These are phyloP conservation scores for Auricularia sp. DNA, from an alignment of 768 basidiomycete species.

Conservation along the genomic window DNA sequence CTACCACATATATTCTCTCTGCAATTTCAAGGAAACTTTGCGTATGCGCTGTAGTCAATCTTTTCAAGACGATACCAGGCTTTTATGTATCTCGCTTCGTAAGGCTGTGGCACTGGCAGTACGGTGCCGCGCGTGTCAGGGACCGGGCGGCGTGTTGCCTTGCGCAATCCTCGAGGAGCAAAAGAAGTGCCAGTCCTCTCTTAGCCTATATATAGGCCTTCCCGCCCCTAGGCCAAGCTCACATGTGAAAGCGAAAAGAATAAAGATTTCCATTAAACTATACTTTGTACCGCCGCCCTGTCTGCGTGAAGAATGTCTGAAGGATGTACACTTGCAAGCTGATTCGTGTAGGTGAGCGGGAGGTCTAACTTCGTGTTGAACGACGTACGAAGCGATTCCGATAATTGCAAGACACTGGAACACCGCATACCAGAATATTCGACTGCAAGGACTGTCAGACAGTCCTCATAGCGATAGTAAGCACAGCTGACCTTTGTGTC, in stretches of 20 bases:
- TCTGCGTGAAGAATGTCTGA: conserved; percentile 95
- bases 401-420: conserved; percentile 70
- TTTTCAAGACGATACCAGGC: neutral
- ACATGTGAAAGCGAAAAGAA: neutral
- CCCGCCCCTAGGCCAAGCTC: too few relatives aligned
- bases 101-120: too few relatives aligned
- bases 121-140: too few relatives aligned
- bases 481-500: conserved; percentile 56
- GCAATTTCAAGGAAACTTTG: too few relatives aligned
- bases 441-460: conserved; percentile 30
- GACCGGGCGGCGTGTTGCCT: too few relatives aligned
- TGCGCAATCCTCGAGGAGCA: too few relatives aligned
- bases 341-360: conserved; percentile 9
- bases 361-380: neutral
- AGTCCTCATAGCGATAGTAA: conserved; percentile 10
- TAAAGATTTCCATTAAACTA: conserved; percentile 23
- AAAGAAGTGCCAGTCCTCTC: too few relatives aligned
- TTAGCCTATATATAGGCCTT: too few relatives aligned
- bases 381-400: conserved; percentile 76
- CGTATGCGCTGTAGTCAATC: neutral
- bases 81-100: too few relatives aligned
- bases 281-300: conserved; percentile 82
- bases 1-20: too few relatives aligned
- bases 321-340: conserved; percentile 87
- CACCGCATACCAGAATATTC: conserved; percentile 89